Base-by-base conservation (phyloP, 2,329 filamentous ascomycete genomes). In the Xylariaceae sp. region DNA sequence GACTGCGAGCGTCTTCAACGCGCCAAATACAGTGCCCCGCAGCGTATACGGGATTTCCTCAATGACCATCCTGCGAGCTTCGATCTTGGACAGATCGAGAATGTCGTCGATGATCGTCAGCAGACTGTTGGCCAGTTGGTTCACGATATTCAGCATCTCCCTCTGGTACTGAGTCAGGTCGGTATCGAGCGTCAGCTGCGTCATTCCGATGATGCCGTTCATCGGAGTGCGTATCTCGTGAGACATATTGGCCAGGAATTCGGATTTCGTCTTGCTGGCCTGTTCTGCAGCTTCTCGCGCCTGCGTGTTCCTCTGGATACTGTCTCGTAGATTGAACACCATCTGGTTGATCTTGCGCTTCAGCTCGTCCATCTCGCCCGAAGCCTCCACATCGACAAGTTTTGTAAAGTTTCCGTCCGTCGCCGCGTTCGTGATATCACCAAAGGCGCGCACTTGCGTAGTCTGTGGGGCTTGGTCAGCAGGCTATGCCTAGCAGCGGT, bases 301-400 rank as follows among this genome's bases (percentile, higher is more conserved):
- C 50, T 89, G 87, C 3, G 89, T 96, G 61, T 97, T 98, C 61
- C 88, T 81, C 62, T 97, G 89, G 52, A 98, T 96, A 72, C 86
- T 94, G 65, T 97, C 92, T 52, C 90, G 75, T 47, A 98, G 69
- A 59, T 94, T 95, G 60, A 86, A 92, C 37, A 97, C 89, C 92
- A 98, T 98, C 69, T 94, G 87, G 62, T 97, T 98, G 74, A 98
- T 97, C 73, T 97, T 97, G 56, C 89, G 82, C 68, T 98, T 98
- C 54, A 98, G 74, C 63, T 97, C 90, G 64, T 97, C 92, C 92
- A 98, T 97, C 65, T 98, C 92, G 48, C 92, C 92, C 9, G 90
- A 96, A 14, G 92, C 92, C 62, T 96, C 89, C 13, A 98, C 90
- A 33, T 92, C 94, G 61, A 98, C 90, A 41, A 94, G 80, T 61